Conservation (phyloP, 1,139 yeast genomes). For the Saccharomyces hybrid region DNA sequence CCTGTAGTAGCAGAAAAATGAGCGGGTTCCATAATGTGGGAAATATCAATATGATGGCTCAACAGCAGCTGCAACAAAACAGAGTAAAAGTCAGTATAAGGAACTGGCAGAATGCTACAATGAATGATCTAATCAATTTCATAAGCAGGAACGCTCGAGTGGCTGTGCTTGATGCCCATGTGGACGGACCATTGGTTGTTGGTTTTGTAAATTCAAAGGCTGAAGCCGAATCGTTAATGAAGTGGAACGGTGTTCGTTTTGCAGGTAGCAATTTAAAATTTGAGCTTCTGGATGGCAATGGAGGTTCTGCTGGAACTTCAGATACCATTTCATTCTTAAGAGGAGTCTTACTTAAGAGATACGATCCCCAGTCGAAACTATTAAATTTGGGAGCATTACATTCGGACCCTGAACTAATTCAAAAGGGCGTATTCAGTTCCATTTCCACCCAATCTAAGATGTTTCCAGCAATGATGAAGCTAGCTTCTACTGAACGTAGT, state of each 20-base stretch:
- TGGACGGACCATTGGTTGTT: slow-evolving; percentile 39
- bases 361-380: slow-evolving; percentile 56
- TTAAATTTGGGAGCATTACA: slow-evolving; percentile 64
- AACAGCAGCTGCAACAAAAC: slow-evolving; percentile 24
- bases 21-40: slow-evolving; percentile 31
- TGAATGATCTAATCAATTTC: slow-evolving; percentile 61
- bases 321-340: slow-evolving; percentile 57
- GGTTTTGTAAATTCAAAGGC: slow-evolving; percentile 50
- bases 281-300: slow-evolving; percentile 33
- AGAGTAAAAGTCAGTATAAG: slow-evolving; percentile 36
- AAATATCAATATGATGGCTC: slow-evolving; percentile 22
- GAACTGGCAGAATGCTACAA: slow-evolving; percentile 78
- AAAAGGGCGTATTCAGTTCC: slow-evolving; percentile 60
- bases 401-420: slow-evolving; percentile 54
- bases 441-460: slow-evolving; percentile 61
- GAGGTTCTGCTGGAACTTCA: slow-evolving; percentile 22
- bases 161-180: slow-evolving; percentile 43
- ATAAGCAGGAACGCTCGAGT: slow-evolving; percentile 61
- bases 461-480: slow-evolving; percentile 85
- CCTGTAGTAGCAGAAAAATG: slow-evolving; percentile 4
- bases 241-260: slow-evolving; percentile 71
- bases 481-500: slow-evolving; percentile 46
- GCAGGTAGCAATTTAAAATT: slow-evolving; percentile 67
- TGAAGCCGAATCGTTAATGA: slow-evolving; percentile 54
- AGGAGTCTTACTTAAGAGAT: slow-evolving; percentile 56